Evolutionary conservation across 2,329 filamentous ascomycete species (phyloP).

Genomic region (Davidsoniella neocaledoniae): DNA sequence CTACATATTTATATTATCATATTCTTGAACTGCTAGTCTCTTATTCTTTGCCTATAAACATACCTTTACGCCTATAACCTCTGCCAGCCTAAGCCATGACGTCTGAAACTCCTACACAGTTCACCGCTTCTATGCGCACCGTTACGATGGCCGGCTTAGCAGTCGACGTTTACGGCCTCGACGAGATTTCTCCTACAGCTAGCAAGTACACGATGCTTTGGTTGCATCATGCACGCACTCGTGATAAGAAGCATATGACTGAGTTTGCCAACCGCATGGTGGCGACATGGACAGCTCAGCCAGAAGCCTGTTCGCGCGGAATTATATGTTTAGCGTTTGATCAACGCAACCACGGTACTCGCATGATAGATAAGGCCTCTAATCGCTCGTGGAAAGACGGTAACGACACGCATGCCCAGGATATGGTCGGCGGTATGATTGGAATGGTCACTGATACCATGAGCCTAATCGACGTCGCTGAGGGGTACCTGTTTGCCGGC

Average conservation of each 20-base stretch:
- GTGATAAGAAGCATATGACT: conserved; percentile 56
- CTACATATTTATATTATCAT: no score
- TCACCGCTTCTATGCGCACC: conserved; percentile 42
- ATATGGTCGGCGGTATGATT: conserved; percentile 73
- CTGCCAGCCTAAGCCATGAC: not conserved
- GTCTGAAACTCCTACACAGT: conserved; percentile 17
- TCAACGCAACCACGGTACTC: conserved; percentile 77
- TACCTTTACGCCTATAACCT: not conserved
- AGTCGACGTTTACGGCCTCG: conserved; percentile 64
- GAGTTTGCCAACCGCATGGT: conserved; percentile 55
- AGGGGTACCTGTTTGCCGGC: conserved; percentile 52
- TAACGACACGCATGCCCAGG: conserved; percentile 67
- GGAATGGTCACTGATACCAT: conserved; percentile 59
- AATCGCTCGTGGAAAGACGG: conserved; percentile 65
- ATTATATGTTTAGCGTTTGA: conserved; percentile 77
- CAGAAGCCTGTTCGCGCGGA: conserved; percentile 26
- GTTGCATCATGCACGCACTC: conserved; percentile 69
- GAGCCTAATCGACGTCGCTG: conserved; percentile 59
- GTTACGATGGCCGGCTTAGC: conserved; percentile 63
- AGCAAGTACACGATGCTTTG: conserved; percentile 62
- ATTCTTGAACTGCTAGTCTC: no score
- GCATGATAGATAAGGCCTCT: conserved; percentile 46
- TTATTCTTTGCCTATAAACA: no score
- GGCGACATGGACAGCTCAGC: conserved; percentile 43
- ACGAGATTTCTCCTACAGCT: conserved; percentile 40